Evolutionary conservation across 2,329 filamentous ascomycete genomes (phyloP), one percentile per base, ranked within the genome.

Genomic region (Ceratocystis papillata): DNA sequence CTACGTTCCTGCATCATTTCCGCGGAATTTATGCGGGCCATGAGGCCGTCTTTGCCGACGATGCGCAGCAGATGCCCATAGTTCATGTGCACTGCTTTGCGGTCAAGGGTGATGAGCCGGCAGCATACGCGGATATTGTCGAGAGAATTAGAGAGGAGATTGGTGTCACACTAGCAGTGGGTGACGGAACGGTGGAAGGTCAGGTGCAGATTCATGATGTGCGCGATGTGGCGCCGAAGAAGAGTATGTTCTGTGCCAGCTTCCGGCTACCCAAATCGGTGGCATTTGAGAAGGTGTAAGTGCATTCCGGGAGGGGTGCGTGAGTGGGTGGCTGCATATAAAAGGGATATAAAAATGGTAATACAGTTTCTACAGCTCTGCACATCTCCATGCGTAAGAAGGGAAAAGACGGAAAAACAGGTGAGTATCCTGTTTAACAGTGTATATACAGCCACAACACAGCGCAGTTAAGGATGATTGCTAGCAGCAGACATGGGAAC

Each of bases 81-180:
- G 80, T 97, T 12, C 94, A 99, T 74, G 88, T 89, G n/a, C 90
- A 99, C 77, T 96, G 91, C 78, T 99, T 99, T 77, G 88, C 87
- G 28, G 85, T 65, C 53, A 93, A 96, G 77, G 86, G 82, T 62
- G 87, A 90, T 45, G 86, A 90, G 71, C 82, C 84, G 74, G 80
- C 83, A 2, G 83, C 85, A 74, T 80, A 77, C 3, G 76, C 80
- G 45, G 80, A 83, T 68, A 76, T 79, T 53, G 74, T 76, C 69
- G 72, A 76, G 66, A 76, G 70, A 71, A 80, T 77, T 64, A 74
- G 71, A 65, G 74, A 78, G 69, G 73, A 80, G 69, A 78, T 77
- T 10, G 64, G 67, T 3, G 72, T 77, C 53, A 69, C 72, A 68
- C 73, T 80, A 63, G 73, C 71, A 66, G 73, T 77, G 10, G 80